phyloP scores from a whole-genome alignment of 2,329 filamentous ascomycete species.

The Teratosphaeriaceae sp. region DNA sequence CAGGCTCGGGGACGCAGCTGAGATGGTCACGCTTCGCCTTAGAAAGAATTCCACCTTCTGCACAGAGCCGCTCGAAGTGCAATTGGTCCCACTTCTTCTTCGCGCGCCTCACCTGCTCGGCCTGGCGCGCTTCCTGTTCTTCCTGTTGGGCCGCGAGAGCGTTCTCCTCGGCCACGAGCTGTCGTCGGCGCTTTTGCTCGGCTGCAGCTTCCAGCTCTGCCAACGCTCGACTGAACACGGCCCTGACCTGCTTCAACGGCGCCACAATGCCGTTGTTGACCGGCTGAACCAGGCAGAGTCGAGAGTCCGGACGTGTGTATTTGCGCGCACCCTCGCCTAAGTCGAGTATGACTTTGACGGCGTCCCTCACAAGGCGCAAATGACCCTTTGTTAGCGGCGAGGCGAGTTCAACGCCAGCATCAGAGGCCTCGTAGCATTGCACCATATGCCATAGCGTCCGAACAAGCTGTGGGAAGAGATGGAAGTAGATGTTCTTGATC shows the following conservation, averaged over 20 bases:
- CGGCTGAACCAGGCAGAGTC: slow-evolving; percentile 14
- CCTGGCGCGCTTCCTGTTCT: slow-evolving; percentile 7
- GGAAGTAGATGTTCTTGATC: slow-evolving; percentile 21
- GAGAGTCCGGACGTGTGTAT: slow-evolving; percentile 10
- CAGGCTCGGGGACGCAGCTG: slow-evolving; percentile 7
- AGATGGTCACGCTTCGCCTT: slow-evolving; percentile 18
- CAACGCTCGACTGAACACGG: slow-evolving; percentile 9
- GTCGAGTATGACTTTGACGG: slow-evolving; percentile 15
- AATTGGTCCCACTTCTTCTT: slow-evolving; percentile 18
- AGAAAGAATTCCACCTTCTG: slow-evolving; percentile 11
- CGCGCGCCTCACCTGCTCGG: not conserved
- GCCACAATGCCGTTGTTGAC: slow-evolving; percentile 12
- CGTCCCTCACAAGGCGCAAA: slow-evolving; percentile 9
- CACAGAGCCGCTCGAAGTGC: slow-evolving; percentile 16
- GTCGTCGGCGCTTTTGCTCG: not conserved
- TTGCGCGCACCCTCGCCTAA: slow-evolving; percentile 12
- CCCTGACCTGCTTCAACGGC: slow-evolving; percentile 12
- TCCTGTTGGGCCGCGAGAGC: slow-evolving; percentile 2
- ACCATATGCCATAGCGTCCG: slow-evolving; percentile 14
- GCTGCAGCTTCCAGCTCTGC: slow-evolving; percentile 1
- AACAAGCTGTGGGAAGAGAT: slow-evolving; percentile 22
- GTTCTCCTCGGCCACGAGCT: slow-evolving; percentile 4
- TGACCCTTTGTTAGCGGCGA: slow-evolving; percentile 12
- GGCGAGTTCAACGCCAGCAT: slow-evolving; percentile 2
- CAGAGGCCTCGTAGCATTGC: slow-evolving; percentile 13